Percentiles rank a stretch among this genome's conserved stretches.
These are phyloP conservation scores for Hippophae rhamnoides DNA, from an alignment of 306 rosid genomes.

Conservation along the genomic window DNA sequence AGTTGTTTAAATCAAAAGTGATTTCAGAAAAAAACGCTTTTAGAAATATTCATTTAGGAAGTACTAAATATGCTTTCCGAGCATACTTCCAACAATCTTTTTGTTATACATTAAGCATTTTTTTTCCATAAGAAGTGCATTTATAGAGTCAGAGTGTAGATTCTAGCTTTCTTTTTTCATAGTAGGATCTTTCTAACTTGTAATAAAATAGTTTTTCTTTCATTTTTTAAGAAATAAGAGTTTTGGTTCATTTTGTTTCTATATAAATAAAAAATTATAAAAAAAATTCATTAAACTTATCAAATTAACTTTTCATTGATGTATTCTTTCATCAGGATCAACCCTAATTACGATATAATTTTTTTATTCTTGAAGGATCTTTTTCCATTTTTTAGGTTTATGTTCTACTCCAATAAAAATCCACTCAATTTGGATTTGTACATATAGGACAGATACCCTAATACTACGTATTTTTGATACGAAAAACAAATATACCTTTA, in stretches of 20 bases:
- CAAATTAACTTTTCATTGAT: background rate
- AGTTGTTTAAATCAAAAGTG: too few species aligned
- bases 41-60: too few species aligned
- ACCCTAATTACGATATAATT: background rate
- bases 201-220: too few species aligned
- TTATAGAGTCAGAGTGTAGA: background rate
- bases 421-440: background rate
- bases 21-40: too few species aligned
- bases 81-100: too few species aligned
- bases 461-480: background rate
- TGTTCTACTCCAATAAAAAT: background rate
- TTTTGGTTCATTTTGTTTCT: background rate
- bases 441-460: constrained; percentile 1
- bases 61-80: too few species aligned
- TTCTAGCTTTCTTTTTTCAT: background rate
- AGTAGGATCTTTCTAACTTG: too few species aligned
- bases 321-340: background rate
- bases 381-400: background rate
- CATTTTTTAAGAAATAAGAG: too few species aligned
- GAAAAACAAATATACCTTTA: background rate
- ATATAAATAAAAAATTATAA: background rate
- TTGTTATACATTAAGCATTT: too few species aligned
- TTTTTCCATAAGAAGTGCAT: too few species aligned
- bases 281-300: background rate
- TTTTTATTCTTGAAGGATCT: background rate